phyloP scores from a whole-genome alignment of 768 basidiomycete genomes.

The Lactarius hengduanensis region DNA sequence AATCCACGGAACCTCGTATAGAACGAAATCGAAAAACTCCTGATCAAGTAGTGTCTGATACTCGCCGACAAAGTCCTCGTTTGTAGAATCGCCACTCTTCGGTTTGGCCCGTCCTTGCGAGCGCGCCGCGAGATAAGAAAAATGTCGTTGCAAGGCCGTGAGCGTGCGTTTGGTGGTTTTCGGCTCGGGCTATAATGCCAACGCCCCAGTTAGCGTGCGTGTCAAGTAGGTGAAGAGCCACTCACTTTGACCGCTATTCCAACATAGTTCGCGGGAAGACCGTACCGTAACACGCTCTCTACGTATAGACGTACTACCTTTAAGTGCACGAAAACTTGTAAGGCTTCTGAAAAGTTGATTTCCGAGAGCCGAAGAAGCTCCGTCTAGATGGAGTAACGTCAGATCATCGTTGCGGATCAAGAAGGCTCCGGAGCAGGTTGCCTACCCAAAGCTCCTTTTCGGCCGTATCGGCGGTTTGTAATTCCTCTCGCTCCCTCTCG shows the following conservation, averaged over 20 bases:
- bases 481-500: constrained; percentile 75
- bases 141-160: constrained; percentile 67
- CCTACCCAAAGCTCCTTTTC: constrained; percentile 97
- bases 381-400: constrained; percentile 51
- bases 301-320: constrained; percentile 90
- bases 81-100: constrained; percentile 40
- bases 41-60: constrained; percentile 92
- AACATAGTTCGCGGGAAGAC: constrained; percentile 87
- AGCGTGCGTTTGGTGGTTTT: constrained; percentile 82
- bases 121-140: constrained; percentile 75
- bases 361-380: constrained; percentile 87
- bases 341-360: constrained; percentile 96
- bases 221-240: not conserved
- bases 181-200: constrained; percentile 67
- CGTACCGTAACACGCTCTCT: constrained; percentile 94
- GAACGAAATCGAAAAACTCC: constrained; percentile 92
- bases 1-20: constrained; percentile 94
- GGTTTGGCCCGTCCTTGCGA: constrained; percentile 51
- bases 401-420: constrained; percentile 13
- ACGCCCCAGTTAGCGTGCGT: not conserved
- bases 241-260: constrained; percentile 78
- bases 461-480: constrained; percentile 73
- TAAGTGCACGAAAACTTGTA: constrained; percentile 90
- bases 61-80: constrained; percentile 82
- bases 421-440: constrained; percentile 4